Evolutionary conservation across 768 basidiomycete species (phyloP).

Genomic region (Macrolepiota fuliginosa): DNA sequence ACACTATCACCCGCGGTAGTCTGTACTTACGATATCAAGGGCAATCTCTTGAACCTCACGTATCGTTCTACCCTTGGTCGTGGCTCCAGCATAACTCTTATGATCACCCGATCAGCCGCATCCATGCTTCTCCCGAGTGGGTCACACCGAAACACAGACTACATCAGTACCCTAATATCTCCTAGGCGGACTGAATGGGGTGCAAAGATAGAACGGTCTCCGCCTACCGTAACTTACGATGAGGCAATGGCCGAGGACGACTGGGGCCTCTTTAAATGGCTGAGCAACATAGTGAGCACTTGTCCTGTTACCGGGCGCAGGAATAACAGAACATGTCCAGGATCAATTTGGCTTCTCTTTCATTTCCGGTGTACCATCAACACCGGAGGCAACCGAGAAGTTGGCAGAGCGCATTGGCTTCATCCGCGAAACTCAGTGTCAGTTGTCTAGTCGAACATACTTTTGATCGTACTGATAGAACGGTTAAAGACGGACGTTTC

Average conservation of each 20-base stretch:
- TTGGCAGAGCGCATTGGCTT: conserved; percentile 76
- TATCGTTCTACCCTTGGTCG: conserved; percentile 84
- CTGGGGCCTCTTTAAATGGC: conserved; percentile 73
- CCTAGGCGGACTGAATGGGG: conserved; percentile 79
- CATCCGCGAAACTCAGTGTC: conserved; percentile 79
- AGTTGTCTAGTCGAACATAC: conserved; percentile 6
- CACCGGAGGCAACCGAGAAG: conserved; percentile 81
- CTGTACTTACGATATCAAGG: conserved; percentile 30
- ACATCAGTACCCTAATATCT: background rate
- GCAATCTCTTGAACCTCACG: conserved; percentile 60
- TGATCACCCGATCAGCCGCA: conserved; percentile 55
- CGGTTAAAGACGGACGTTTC: conserved; percentile 76
- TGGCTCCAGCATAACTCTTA: conserved; percentile 82
- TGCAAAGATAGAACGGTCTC: conserved; percentile 65
- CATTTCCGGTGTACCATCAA: conserved; percentile 74
- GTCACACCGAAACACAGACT: conserved; percentile 18
- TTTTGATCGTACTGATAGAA: background rate
- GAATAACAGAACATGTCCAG: conserved; percentile 34
- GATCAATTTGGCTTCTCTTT: conserved; percentile 89
- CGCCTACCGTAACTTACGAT: conserved; percentile 71
- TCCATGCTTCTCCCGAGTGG: conserved; percentile 40
- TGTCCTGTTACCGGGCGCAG: background rate
- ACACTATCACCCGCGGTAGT: background rate
- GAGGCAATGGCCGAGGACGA: conserved; percentile 70
- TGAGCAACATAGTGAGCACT: conserved; percentile 69